Evolutionary conservation across 495 filamentous ascomycete species (phyloP), one percentile per base, ranked within the genome.

Genomic region (Aspergillus baeticus): DNA sequence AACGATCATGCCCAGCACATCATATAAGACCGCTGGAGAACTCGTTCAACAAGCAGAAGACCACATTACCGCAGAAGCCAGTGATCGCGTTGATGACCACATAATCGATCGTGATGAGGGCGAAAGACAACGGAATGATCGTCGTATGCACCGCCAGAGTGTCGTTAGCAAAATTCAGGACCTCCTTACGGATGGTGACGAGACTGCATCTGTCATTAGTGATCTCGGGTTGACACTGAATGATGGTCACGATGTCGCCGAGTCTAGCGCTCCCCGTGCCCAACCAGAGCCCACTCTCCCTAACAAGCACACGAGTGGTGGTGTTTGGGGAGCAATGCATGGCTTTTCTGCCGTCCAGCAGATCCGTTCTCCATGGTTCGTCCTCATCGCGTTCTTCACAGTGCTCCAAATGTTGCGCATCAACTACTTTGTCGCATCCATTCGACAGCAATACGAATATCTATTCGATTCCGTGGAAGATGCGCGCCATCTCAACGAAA

Each of bases 391-490:
- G 6, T 63, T 90, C 2, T 97, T 97, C 71, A 96, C 94, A 0
- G 80, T 94, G 20, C 70, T 96, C 17, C 91, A 94, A 69, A 96
- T 96, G 92, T 90, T 88, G 0, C 84, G 93, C 15, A 96, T 97
- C 69, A 98, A 98, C 74, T 98, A 91, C 79, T 98, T 98, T 63
- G 90, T 98, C 29, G 92, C 94, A 1, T 94, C 94, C 2, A 84
- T 98, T 57, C 84, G 87, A 17, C 77, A 85, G 7, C 94, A 98
- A 68, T 97, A 97, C 72, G 81, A 84, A 36, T 85, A 84, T 63
- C 79, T 98, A 10, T 81, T 98, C n/a, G 70, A 69, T 21, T 80
- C 79, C 8, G 71, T 72, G 46, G 63, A 67, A 0, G 76, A 78
- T 38, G 89, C 92, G 0, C 76, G 82, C 7, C 69, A 79, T 38